Evolutionary conservation across 345 rosid genomes (phyloP).

Genomic region (Rhodamnia argentea): DNA sequence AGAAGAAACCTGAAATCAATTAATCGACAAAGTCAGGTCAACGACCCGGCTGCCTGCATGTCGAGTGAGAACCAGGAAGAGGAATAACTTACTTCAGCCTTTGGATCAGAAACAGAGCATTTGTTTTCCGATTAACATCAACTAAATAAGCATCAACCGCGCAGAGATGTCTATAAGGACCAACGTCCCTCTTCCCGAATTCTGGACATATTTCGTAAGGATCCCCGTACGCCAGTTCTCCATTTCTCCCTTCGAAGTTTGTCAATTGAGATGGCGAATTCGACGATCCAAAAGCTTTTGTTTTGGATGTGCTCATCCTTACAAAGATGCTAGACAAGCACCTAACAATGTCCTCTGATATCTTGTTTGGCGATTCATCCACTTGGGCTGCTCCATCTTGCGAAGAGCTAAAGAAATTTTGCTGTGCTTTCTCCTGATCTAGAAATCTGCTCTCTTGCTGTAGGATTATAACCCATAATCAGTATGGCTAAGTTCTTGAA

Average conservation of each 20-base stretch:
- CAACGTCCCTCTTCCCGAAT: conserved; percentile 34
- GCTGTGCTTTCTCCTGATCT: conserved; percentile 48
- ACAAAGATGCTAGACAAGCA: conserved; percentile 51
- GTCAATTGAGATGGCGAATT: neutral
- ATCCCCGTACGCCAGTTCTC: conserved; percentile 24
- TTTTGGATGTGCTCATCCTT: conserved; percentile 59
- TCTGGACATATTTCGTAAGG: conserved; percentile 47
- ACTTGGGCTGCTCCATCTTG: conserved; percentile 27
- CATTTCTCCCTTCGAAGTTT: neutral
- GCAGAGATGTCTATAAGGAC: conserved; percentile 50
- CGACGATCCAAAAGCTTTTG: conserved; percentile 13
- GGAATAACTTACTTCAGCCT: conserved; percentile 54
- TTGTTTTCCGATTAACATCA: conserved; percentile 45
- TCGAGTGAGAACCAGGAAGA: neutral
- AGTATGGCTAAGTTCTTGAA: neutral
- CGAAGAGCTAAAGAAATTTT: conserved; percentile 31
- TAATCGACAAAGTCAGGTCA: neutral
- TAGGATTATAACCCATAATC: conserved; percentile 7
- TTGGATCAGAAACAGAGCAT: conserved; percentile 50
- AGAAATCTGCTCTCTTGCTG: conserved; percentile 61
- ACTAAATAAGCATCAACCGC: conserved; percentile 45
- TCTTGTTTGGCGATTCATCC: conserved; percentile 45
- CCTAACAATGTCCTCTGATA: conserved; percentile 64
- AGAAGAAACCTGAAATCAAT: conserved; percentile 47
- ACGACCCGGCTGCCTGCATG: neutral